Conservation (phyloP, 179 eudicot genomes). For the Heliamphora pulchella region DNA sequence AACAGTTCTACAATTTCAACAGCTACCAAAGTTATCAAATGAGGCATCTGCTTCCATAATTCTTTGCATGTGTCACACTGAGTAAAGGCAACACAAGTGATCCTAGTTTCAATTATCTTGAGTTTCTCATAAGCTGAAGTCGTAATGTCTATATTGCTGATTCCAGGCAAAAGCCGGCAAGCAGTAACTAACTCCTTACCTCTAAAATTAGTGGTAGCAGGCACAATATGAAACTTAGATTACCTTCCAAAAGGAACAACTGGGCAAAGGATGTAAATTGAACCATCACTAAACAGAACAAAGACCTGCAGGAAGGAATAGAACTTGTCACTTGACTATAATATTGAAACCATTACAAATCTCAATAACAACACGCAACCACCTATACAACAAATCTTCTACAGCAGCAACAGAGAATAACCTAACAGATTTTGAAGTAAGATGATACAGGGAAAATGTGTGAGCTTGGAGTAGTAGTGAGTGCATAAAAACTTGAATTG, state of each 20-base stretch:
- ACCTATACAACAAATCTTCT: conserved; percentile 1
- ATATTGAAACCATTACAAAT: conserved; percentile 4
- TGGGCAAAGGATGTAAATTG: conserved; percentile 78
- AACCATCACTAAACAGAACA: conserved; percentile 78
- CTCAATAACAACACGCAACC: not conserved
- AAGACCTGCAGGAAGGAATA: conserved; percentile 60
- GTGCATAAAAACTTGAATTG: not conserved
- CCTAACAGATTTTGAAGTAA: not conserved
- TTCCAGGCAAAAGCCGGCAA: not conserved
- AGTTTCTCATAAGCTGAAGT: not conserved
- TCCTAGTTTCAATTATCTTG: conserved; percentile 8
- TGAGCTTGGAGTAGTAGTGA: not conserved
- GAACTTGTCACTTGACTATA: not conserved
- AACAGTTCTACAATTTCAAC: not conserved
- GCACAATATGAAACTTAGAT: not conserved
- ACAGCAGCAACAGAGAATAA: not conserved
- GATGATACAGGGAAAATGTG: not conserved
- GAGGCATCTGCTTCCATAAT: not conserved
- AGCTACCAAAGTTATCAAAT: conserved; percentile 1
- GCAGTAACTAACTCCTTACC: not conserved
- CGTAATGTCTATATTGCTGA: not conserved
- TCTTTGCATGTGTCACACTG: not conserved
- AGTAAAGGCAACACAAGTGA: not conserved
- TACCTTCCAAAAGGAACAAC: conserved; percentile 98
- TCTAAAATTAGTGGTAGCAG: not conserved